Percentiles rank a stretch among this genome's conserved stretches.
Conservation (phyloP, 2,329 filamentous ascomycete genomes). For the Emericellopsis cladophorae region DNA sequence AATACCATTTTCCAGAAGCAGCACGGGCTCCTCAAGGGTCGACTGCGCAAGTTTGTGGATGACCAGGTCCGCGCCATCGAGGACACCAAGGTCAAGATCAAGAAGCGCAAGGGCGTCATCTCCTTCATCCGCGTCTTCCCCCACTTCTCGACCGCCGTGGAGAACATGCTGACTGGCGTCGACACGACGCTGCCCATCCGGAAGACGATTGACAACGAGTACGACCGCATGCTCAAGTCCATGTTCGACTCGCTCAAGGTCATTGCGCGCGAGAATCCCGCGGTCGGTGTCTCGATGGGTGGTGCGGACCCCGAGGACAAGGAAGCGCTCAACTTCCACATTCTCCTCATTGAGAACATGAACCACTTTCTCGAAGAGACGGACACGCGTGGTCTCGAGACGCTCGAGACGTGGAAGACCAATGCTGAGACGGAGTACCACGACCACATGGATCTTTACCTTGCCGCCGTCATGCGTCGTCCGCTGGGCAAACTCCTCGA, state of each 20-base stretch:
- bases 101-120: conserved; percentile 95
- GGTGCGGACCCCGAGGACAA: conserved; percentile 68
- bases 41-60: conserved; percentile 83
- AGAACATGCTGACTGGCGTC: conserved; percentile 62
- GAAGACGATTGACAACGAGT: conserved; percentile 72
- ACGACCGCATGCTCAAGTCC: conserved; percentile 75
- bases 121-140: conserved; percentile 92
- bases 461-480: conserved; percentile 76
- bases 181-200: conserved; percentile 52
- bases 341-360: conserved; percentile 97
- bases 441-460: conserved; percentile 80
- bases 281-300: conserved; percentile 26
- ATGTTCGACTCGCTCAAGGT: conserved; percentile 98
- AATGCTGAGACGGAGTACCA: conserved; percentile 66
- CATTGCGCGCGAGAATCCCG: conserved; percentile 64
- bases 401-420: conserved; percentile 73
- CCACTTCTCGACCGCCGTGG: conserved; percentile 67
- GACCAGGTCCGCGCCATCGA: conserved; percentile 93
- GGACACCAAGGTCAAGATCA: conserved; percentile 97
- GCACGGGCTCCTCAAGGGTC: conserved; percentile 57
- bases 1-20: conserved; percentile 69
- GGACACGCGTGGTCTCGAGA: conserved; percentile 58
- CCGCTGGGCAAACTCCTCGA: conserved; percentile 86
- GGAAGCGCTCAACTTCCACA: conserved; percentile 93
- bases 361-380: conserved; percentile 93